phyloP scores from a whole-genome alignment of 2,329 filamentous ascomycete species.

The Lecanicillium sp. region DNA sequence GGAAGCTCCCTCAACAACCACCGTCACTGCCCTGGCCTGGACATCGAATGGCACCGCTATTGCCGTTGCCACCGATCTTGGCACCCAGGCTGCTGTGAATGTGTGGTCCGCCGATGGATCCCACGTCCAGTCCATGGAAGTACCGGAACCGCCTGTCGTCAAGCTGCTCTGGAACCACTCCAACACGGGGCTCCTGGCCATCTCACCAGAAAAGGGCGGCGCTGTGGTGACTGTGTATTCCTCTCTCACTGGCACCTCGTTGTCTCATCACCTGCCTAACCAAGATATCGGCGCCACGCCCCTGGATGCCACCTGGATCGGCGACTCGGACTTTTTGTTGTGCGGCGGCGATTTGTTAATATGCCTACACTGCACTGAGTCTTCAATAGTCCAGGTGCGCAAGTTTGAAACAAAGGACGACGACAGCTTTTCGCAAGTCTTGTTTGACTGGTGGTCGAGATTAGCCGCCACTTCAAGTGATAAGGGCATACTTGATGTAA shows the following conservation, averaged over 20 bases:
- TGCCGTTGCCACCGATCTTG: constrained; percentile 50
- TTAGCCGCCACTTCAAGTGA: constrained; percentile 53
- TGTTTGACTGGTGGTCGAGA: constrained; percentile 46
- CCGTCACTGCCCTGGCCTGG: constrained; percentile 54
- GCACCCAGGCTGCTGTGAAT: constrained; percentile 42
- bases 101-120: constrained; percentile 49
- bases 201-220: constrained; percentile 47
- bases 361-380: constrained; percentile 38
- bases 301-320: constrained; percentile 54
- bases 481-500: constrained; percentile 52
- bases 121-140: constrained; percentile 44
- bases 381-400: constrained; percentile 35
- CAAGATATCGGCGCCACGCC: constrained; percentile 44
- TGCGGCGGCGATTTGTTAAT: constrained; percentile 49
- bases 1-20: constrained; percentile 42
- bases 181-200: constrained; percentile 46
- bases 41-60: constrained; percentile 47
- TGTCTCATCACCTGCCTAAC: constrained; percentile 39
- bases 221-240: constrained; percentile 50
- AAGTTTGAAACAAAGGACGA: constrained; percentile 47
- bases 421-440: constrained; percentile 46
- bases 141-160: constrained; percentile 52
- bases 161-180: constrained; percentile 54
- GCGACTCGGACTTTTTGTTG: constrained; percentile 49
- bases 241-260: constrained; percentile 31